Conservation (phyloP, 345 rosid genomes). For the Cardiospermum halicacabum region DNA sequence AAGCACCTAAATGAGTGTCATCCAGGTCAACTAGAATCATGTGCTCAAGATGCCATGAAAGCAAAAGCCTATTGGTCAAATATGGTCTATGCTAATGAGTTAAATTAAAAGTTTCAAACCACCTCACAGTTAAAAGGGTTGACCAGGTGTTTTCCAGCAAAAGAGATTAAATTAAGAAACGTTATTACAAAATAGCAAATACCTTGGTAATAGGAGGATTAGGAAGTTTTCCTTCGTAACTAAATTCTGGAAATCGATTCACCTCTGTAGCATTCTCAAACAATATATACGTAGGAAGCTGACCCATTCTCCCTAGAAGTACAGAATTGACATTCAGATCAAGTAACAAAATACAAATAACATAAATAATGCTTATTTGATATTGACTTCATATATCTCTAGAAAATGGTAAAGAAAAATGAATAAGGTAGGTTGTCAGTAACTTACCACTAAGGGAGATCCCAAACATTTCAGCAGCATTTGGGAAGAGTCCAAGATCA, state of each 20-base stretch:
- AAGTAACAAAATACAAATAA: not conserved
- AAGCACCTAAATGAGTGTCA: not conserved
- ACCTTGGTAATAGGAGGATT: slow-evolving; percentile 68
- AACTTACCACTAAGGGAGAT: slow-evolving; percentile 66
- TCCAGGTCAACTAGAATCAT: not conserved
- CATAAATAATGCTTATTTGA: not conserved
- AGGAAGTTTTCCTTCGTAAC: slow-evolving; percentile 53
- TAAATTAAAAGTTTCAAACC: slow-evolving; percentile 3
- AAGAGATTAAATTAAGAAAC: not conserved
- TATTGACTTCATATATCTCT: not conserved
- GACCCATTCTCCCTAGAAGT: slow-evolving; percentile 59
- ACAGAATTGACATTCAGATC: slow-evolving; percentile 9
- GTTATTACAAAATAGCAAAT: slow-evolving; percentile 4
- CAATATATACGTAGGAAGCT: slow-evolving; percentile 81
- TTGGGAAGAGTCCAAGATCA: slow-evolving; percentile 92
- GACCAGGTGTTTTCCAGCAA: not conserved
- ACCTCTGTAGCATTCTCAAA: slow-evolving; percentile 75
- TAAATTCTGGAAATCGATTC: slow-evolving; percentile 71
- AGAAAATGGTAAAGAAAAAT: not conserved
- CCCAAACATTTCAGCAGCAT: slow-evolving; percentile 80
- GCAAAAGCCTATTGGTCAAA: not conserved
- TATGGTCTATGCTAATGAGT: not conserved
- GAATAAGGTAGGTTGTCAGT: not conserved
- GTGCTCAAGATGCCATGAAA: not conserved
- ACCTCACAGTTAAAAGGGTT: not conserved